Conservation (phyloP, 129 eudicot genomes). For the Silybum marianum region DNA sequence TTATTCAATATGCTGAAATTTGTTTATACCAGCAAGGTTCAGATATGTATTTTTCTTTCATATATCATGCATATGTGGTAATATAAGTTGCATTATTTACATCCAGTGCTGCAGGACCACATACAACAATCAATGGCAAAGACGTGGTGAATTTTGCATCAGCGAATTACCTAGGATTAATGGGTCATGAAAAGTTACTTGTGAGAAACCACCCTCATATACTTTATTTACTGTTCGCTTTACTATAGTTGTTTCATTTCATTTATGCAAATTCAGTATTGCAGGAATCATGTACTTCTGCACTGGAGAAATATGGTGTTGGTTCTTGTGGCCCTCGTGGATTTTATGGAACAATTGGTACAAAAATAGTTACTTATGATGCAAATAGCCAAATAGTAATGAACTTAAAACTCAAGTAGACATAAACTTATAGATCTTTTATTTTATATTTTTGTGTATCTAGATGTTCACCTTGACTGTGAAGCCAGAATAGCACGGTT, state of each 20-base stretch:
- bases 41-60: neutral
- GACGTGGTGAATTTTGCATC: conserved; percentile 89
- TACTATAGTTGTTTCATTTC: neutral
- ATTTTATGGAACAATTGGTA: conserved; percentile 97
- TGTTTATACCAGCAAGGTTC: neutral
- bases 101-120: conserved; percentile 96
- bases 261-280: conserved; percentile 21
- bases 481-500: conserved; percentile 79
- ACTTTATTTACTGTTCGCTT: neutral
- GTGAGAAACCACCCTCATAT: conserved; percentile 40
- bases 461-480: conserved; percentile 98
- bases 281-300: conserved; percentile 79
- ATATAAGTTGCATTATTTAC: conserved; percentile 21
- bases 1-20: neutral
- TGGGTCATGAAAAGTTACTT: conserved; percentile 67
- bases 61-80: conserved; percentile 1
- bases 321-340: conserved; percentile 99
- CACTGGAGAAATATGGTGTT: conserved; percentile 97
- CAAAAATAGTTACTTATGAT: conserved; percentile 4
- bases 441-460: neutral
- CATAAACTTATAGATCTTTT: neutral
- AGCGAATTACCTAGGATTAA: conserved; percentile 87
- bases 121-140: conserved; percentile 66
- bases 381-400: neutral
- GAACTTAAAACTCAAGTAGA: neutral